These are phyloP conservation scores for Massariosphaeria phaeospora DNA, from an alignment of 495 filamentous ascomycete species.

Conservation along the genomic window DNA sequence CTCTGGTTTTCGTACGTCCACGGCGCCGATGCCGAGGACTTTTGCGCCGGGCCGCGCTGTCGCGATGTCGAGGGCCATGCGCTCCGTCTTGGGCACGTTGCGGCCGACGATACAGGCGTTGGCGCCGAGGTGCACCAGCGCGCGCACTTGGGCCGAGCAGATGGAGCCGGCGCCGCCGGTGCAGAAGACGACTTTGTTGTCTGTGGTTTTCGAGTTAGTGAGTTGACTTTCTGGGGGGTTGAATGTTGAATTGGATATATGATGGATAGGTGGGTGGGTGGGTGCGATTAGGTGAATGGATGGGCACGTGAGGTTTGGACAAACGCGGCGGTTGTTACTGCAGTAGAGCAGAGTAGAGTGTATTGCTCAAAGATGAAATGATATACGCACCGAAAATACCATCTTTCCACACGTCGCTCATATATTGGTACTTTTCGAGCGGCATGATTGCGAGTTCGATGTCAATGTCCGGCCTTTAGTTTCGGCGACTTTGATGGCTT, in stretches of 20 bases:
- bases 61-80: constrained; percentile 71
- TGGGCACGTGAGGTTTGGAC: neutral
- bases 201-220: constrained; percentile 32
- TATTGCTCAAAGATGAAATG: neutral
- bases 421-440: constrained; percentile 63
- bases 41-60: constrained; percentile 69
- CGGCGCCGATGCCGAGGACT: constrained; percentile 76
- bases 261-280: no score
- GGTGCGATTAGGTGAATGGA: no score
- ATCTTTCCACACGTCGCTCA: constrained; percentile 78
- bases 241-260: no score
- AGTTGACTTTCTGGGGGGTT: neutral
- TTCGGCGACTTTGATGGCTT: neutral
- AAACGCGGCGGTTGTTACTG: neutral
- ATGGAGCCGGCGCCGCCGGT: constrained; percentile 93
- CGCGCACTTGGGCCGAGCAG: constrained; percentile 87
- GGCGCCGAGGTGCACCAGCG: constrained; percentile 83
- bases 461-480: neutral
- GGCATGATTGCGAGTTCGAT: constrained; percentile 50
- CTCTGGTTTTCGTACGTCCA: constrained; percentile 76
- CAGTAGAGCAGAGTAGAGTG: neutral
- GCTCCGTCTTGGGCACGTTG: constrained; percentile 82
- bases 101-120: constrained; percentile 92
- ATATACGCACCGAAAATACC: constrained; percentile 67
- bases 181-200: constrained; percentile 88